Conservation (phyloP, 2,329 filamentous ascomycete species). For the Penicillium glabrum region DNA sequence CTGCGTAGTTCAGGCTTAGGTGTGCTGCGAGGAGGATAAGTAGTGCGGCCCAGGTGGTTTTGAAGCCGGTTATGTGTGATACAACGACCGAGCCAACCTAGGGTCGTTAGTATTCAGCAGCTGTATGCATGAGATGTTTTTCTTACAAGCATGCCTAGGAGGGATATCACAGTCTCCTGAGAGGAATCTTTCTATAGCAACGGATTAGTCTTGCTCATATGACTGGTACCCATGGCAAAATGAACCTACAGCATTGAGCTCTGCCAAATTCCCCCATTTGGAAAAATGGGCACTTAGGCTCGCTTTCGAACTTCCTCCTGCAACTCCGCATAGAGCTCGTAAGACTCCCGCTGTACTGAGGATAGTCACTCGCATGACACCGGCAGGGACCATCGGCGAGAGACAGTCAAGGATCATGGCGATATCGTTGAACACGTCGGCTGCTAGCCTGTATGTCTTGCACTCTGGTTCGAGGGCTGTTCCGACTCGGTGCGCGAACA, state of each 20-base stretch:
- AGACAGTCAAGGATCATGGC: constrained; percentile 84
- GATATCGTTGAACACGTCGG: constrained; percentile 84
- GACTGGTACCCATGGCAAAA: neutral
- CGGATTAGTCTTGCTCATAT: neutral
- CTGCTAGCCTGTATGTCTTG: constrained; percentile 83
- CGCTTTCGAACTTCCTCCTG: constrained; percentile 86
- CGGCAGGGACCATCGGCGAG: constrained; percentile 69
- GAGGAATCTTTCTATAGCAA: constrained; percentile 72
- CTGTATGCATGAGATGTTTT: neutral
- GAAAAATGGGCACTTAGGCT: constrained; percentile 92
- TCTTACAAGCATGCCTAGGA: constrained; percentile 76
- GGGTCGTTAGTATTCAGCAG: neutral
- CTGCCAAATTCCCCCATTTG: constrained; percentile 78
- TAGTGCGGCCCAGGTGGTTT: constrained; percentile 73
- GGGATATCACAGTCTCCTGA: constrained; percentile 89
- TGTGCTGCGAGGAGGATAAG: constrained; percentile 72
- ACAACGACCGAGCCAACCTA: constrained; percentile 77
- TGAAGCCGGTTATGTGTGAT: constrained; percentile 67
- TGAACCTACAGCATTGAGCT: constrained; percentile 74
- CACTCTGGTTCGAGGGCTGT: constrained; percentile 84
- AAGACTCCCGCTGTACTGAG: constrained; percentile 63
- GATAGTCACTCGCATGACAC: constrained; percentile 53
- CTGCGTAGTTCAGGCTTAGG: constrained; percentile 80
- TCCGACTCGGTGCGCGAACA: constrained; percentile 80
- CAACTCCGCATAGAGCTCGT: constrained; percentile 78